phyloP scores from a whole-genome alignment of 257 asterid species.

The Ilex asprella region DNA sequence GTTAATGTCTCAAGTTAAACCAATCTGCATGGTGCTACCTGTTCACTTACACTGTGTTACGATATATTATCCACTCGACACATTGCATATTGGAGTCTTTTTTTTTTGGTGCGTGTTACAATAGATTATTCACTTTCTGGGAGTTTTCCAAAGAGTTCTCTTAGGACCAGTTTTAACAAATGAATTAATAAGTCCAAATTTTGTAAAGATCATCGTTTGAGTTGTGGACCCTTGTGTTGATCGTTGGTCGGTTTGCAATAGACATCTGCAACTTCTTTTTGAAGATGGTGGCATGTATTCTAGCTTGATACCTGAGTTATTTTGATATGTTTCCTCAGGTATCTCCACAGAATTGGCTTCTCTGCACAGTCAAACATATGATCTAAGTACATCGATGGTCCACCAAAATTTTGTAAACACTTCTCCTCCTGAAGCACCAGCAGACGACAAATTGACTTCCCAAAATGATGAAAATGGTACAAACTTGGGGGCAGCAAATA shows the following conservation, averaged over 20 bases:
- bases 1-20: too few species aligned
- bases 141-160: too few species aligned
- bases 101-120: too few species aligned
- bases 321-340: constrained; percentile 31
- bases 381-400: constrained; percentile 50
- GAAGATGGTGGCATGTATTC: neutral
- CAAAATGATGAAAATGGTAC: constrained; percentile 28
- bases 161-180: too few species aligned
- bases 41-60: too few species aligned
- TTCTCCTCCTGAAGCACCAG: constrained; percentile 24
- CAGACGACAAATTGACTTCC: constrained; percentile 24
- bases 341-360: constrained; percentile 51
- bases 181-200: too few species aligned
- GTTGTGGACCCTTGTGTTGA: neutral
- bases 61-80: too few species aligned
- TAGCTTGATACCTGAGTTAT: neutral
- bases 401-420: constrained; percentile 29
- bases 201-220: too few species aligned
- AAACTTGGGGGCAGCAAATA: constrained; percentile 14
- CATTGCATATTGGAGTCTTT: too few species aligned
- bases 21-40: too few species aligned
- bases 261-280: neutral
- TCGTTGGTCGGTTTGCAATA: neutral
- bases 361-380: constrained; percentile 46
- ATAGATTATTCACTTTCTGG: too few species aligned